phyloP scores from a whole-genome alignment of 495 filamentous ascomycete genomes.

The Daldinia concentrica region DNA sequence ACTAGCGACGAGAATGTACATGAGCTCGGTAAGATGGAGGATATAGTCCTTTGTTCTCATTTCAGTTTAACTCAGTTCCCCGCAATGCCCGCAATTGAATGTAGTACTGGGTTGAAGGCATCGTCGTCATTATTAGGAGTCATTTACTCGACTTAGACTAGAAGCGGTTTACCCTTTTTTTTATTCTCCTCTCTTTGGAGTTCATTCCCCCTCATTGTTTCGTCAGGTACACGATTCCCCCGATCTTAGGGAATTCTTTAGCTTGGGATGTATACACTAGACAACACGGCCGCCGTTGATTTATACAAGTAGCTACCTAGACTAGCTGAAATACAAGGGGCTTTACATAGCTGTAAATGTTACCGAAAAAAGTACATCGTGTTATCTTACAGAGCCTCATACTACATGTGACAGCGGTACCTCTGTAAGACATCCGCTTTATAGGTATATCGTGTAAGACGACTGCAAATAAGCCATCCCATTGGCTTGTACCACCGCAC shows the following conservation, averaged over 20 bases:
- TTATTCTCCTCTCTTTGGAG: neutral
- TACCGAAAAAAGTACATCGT: neutral
- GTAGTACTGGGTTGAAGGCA: conserved; percentile 20
- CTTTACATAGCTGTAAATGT: conserved; percentile 3
- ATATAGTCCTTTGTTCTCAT: conserved; percentile 16
- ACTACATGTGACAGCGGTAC: conserved; percentile 8
- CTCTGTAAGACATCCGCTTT: conserved; percentile 10
- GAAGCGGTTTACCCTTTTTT: conserved; percentile 31
- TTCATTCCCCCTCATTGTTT: conserved; percentile 4
- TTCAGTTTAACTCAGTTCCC: conserved; percentile 19
- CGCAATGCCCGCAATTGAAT: conserved; percentile 12
- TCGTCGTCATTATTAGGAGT: conserved; percentile 28
- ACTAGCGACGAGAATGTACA: conserved; percentile 5
- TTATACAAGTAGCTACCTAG: neutral
- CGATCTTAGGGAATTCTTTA: neutral
- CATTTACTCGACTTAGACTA: conserved; percentile 1
- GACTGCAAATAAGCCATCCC: conserved; percentile 1
- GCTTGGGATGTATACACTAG: neutral
- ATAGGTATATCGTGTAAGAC: conserved; percentile 20
- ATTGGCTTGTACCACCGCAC: conserved; percentile 16
- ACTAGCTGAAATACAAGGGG: neutral
- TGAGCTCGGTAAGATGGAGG: conserved; percentile 27
- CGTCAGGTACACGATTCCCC: conserved; percentile 3
- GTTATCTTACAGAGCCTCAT: conserved; percentile 35
- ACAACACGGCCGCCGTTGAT: neutral